Conservation (phyloP, 2,329 filamentous ascomycete genomes). For the Cladosporium sp. region DNA sequence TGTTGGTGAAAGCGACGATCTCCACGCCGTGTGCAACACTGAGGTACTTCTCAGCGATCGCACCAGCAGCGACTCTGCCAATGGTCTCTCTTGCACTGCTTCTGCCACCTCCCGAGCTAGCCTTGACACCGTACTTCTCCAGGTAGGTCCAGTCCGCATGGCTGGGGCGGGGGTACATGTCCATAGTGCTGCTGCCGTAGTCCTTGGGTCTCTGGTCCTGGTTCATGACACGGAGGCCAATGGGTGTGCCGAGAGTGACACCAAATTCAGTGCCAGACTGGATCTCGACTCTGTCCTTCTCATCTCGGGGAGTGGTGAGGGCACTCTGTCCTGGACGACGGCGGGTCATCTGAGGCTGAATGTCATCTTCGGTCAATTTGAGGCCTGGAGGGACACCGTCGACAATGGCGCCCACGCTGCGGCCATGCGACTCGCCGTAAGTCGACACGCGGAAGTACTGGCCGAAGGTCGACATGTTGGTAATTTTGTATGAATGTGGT, state of each 20-base stretch:
- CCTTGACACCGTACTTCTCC: conserved; percentile 95
- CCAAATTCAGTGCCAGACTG: conserved; percentile 91
- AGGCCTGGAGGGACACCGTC: conserved; percentile 89
- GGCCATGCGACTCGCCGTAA: conserved; percentile 86
- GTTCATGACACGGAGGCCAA: conserved; percentile 81
- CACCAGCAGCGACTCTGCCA: conserved; percentile 80
- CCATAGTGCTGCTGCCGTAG: conserved; percentile 86
- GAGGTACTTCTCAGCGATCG: conserved; percentile 92
- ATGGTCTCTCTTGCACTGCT: conserved; percentile 95
- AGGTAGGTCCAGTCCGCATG: conserved; percentile 98
- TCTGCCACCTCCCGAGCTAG: conserved; percentile 82
- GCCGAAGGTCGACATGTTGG: conserved; percentile 82
- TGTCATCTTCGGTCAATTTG: conserved; percentile 70
- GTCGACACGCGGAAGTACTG: conserved; percentile 77
- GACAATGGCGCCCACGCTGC: conserved; percentile 89
- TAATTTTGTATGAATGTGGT: not conserved
- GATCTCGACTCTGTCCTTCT: conserved; percentile 88
- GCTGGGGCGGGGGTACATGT: conserved; percentile 82
- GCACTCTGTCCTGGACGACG: conserved; percentile 83
- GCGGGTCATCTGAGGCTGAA: conserved; percentile 92
- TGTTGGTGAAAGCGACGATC: conserved; percentile 86
- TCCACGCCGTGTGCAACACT: conserved; percentile 75
- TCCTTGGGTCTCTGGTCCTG: conserved; percentile 91
- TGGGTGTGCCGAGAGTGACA: conserved; percentile 84
- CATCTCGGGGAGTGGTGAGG: conserved; percentile 87